These are phyloP conservation scores for Alternaria sp. DNA, from an alignment of 2,329 filamentous ascomycete species.

Conservation along the genomic window DNA sequence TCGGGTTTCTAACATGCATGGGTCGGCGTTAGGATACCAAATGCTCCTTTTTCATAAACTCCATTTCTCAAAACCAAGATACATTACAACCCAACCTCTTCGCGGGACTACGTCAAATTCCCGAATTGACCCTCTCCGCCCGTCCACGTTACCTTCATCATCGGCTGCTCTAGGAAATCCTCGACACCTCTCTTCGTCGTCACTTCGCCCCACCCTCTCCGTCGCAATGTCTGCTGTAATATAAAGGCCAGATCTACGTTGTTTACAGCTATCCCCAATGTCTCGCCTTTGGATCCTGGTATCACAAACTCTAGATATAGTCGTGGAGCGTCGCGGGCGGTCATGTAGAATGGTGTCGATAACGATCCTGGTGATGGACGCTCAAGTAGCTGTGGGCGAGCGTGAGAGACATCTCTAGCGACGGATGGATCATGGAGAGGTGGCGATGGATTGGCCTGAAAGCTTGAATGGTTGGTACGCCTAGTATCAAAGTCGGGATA, in stretches of 20 bases:
- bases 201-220: not conserved
- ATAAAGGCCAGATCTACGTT: slow-evolving; percentile 8
- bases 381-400: not conserved
- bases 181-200: not conserved
- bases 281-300: slow-evolving; percentile 6
- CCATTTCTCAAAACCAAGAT: not conserved
- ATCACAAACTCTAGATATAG: slow-evolving; percentile 1
- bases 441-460: not conserved
- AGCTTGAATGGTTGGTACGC: not conserved
- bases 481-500: not conserved
- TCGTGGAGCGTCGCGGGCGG: not conserved
- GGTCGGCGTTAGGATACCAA: not conserved
- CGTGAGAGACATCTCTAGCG: not conserved
- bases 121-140: not conserved
- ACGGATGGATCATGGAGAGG: not conserved
- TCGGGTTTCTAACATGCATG: not conserved
- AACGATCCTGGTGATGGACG: not conserved
- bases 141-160: not conserved
- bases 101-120: not conserved
- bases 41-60: not conserved
- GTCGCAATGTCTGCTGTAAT: not conserved
- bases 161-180: not conserved
- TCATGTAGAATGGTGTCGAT: slow-evolving; percentile 1
- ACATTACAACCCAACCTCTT: not conserved
- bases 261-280: not conserved